A percentile compares a stretch with the other conserved stretches of the same genome.
These are phyloP conservation scores for Zoysia japonica DNA, from an alignment of 176 grass and related monocot genomes.

Conservation along the genomic window DNA sequence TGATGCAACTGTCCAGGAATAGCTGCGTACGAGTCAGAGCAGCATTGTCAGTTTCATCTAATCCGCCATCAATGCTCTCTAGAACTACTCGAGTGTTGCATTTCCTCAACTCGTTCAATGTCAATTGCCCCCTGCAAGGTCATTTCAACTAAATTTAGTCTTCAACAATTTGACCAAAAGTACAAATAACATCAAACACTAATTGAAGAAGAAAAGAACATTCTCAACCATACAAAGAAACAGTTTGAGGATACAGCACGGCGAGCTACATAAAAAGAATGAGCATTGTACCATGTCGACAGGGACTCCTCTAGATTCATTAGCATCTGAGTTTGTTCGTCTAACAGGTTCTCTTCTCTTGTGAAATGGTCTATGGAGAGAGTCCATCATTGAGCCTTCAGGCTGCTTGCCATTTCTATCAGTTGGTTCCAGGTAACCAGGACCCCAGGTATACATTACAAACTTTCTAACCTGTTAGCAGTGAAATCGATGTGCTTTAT, in stretches of 20 bases:
- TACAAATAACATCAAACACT: background rate
- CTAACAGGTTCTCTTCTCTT: conserved; percentile 51
- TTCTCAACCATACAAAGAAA: background rate
- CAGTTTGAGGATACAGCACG: background rate
- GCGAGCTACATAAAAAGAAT: background rate
- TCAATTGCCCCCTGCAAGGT: conserved; percentile 22
- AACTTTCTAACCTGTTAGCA: conserved; percentile 73
- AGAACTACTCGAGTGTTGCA: conserved; percentile 20
- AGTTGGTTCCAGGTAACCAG: conserved; percentile 62
- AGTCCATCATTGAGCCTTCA: conserved; percentile 55
- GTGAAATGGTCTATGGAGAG: conserved; percentile 54
- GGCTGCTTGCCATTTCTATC: conserved; percentile 56
- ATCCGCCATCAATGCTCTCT: conserved; percentile 8
- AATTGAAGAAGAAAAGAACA: conserved; percentile 5
- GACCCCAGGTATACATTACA: conserved; percentile 97
- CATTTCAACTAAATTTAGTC: conserved; percentile 4
- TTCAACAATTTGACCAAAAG: background rate
- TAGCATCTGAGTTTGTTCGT: background rate
- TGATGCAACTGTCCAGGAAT: background rate
- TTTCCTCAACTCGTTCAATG: conserved; percentile 23
- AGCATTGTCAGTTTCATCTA: background rate
- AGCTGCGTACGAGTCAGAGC: background rate
- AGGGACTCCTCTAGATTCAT: background rate
- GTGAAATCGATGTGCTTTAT: conserved; percentile 16
- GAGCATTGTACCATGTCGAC: background rate